These are phyloP conservation scores for Selaginella tamariscina DNA, from an alignment of 75 land plant genomes.

Conservation along the genomic window DNA sequence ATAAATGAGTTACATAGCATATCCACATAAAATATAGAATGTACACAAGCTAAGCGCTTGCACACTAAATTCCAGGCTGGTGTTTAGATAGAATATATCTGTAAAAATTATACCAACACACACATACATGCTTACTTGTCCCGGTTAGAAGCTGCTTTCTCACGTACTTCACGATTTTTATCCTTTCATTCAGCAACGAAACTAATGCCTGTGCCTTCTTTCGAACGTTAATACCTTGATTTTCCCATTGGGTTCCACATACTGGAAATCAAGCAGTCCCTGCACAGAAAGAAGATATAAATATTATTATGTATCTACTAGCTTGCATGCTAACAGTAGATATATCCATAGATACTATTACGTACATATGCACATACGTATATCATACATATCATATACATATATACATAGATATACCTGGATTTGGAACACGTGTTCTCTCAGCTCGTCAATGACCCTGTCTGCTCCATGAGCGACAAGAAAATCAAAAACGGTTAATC, in stretches of 20 bases:
- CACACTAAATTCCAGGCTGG: too few relatives aligned
- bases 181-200: constrained; percentile 76
- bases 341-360: too few relatives aligned
- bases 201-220: constrained; percentile 82
- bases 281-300: constrained; percentile 24
- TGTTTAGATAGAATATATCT: too few relatives aligned
- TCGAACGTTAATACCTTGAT: constrained; percentile 84
- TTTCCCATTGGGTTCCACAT: constrained; percentile 88
- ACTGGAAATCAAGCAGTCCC: constrained; percentile 81
- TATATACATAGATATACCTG: constrained; percentile 56
- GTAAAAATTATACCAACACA: too few relatives aligned
- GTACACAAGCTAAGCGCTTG: not conserved
- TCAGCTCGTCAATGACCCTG: constrained; percentile 89
- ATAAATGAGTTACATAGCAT: not conserved
- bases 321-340: too few relatives aligned
- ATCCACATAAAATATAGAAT: not conserved
- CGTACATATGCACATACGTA: too few relatives aligned
- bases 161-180: constrained; percentile 77
- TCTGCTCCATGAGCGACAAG: constrained; percentile 91
- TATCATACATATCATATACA: too few relatives aligned
- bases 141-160: constrained; percentile 65
- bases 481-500: constrained; percentile 79
- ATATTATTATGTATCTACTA: too few relatives aligned
- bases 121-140: constrained; percentile 57
- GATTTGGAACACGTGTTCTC: constrained; percentile 89